Percentiles rank a stretch among this genome's conserved stretches.
Evolutionary conservation across 225 moss, liverwort and hornwort species (phyloP).

Genomic region (Pleurozium schreberi): DNA sequence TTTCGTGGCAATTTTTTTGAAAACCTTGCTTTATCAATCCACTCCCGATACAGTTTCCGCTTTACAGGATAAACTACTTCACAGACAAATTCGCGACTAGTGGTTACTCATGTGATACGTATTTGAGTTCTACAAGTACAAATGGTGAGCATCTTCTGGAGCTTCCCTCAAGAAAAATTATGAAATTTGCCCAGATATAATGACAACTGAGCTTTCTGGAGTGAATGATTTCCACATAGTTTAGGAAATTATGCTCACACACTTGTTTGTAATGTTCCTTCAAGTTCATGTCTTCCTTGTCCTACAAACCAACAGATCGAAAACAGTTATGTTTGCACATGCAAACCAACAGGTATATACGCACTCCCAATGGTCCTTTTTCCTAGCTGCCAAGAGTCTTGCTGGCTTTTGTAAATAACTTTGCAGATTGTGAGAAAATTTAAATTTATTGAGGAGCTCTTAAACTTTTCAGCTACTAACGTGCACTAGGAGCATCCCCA

Average conservation of each 20-base stretch:
- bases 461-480: background rate
- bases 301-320: background rate
- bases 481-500: too few relatives aligned
- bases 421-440: background rate
- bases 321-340: slow-evolving; percentile 12
- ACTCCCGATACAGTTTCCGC: background rate
- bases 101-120: background rate
- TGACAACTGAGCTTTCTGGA: background rate
- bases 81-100: background rate
- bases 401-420: background rate
- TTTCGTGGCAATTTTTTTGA: background rate
- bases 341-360: slow-evolving; percentile 10
- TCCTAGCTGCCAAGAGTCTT: background rate
- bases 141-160: slow-evolving; percentile 4
- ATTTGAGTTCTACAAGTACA: background rate
- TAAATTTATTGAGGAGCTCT: background rate
- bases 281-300: slow-evolving; percentile 24
- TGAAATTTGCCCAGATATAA: background rate
- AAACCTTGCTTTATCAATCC: background rate
- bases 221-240: background rate
- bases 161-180: too few relatives aligned
- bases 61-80: too few relatives aligned
- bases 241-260: background rate
- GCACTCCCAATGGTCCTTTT: background rate
- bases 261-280: background rate